Evolutionary conservation across 495 filamentous ascomycete genomes (phyloP).

Genomic region (Pyrenopolyporus hunteri): DNA sequence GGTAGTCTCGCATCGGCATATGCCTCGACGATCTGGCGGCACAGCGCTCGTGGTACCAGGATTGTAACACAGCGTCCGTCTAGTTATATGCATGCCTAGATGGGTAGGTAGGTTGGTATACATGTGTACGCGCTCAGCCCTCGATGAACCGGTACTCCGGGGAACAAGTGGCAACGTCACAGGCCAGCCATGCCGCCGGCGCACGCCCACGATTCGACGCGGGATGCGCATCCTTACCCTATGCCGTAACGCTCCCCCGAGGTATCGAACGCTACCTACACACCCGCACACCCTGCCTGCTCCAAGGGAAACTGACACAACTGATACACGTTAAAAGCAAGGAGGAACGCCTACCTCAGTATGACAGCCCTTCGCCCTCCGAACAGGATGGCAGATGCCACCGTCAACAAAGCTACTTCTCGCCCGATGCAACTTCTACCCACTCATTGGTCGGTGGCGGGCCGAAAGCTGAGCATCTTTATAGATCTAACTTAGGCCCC

Average conservation of each 20-base stretch:
- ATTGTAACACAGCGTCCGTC: conserved; percentile 4
- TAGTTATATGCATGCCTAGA: too few relatives aligned
- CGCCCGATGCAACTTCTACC: conserved; percentile 8
- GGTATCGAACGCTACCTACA: conserved; percentile 11
- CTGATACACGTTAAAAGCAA: conserved; percentile 25
- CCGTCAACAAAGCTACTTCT: conserved; percentile 9
- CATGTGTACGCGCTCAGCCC: not conserved
- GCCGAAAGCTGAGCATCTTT: not conserved
- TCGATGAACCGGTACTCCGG: conserved; percentile 7
- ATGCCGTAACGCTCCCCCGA: conserved; percentile 26
- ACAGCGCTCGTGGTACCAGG: not conserved
- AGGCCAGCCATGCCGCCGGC: conserved; percentile 9
- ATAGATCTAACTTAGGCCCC: conserved; percentile 1
- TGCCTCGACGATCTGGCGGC: conserved; percentile 5
- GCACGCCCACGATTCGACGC: conserved; percentile 13
- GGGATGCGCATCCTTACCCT: conserved; percentile 28
- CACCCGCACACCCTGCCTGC: conserved; percentile 8
- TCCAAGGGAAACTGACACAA: not conserved
- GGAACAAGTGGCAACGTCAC: conserved; percentile 8
- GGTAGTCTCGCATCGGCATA: not conserved
- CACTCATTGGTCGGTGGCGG: conserved; percentile 2
- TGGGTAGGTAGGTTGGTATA: too few relatives aligned
- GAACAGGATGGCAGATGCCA: conserved; percentile 3
- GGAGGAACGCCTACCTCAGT: conserved; percentile 15
- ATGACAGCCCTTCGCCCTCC: not conserved